These are phyloP conservation scores for Hibiscus mutabilis DNA, from an alignment of 345 rosid genomes.

Conservation along the genomic window DNA sequence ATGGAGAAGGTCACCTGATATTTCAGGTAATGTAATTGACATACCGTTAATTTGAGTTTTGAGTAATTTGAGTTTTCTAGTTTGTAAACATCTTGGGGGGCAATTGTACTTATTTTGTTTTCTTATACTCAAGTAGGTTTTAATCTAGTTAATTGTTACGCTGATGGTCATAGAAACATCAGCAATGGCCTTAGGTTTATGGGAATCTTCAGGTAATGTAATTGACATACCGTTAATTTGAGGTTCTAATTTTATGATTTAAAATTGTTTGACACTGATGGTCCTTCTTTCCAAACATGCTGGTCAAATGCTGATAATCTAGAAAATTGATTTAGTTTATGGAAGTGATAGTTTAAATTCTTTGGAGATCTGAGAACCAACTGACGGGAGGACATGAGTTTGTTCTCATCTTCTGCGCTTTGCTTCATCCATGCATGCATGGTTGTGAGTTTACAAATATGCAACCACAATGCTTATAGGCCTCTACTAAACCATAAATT, in stretches of 20 bases:
- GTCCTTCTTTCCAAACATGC: not conserved
- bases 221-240: too few relatives aligned
- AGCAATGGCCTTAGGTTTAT: too few relatives aligned
- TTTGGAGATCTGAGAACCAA: not conserved
- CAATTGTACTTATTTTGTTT: not conserved
- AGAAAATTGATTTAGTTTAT: slow-evolving; percentile 6
- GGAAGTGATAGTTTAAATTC: not conserved
- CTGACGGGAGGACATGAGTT: not conserved
- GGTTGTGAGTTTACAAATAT: not conserved
- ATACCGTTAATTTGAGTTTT: not conserved
- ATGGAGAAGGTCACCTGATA: too few relatives aligned
- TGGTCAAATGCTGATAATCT: not conserved
- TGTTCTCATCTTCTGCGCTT: not conserved
- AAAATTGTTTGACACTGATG: too few relatives aligned
- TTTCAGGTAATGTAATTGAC: slow-evolving; percentile 52
- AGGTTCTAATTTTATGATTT: too few relatives aligned
- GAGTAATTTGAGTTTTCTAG: not conserved
- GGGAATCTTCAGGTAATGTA: too few relatives aligned
- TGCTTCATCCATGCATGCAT: slow-evolving; percentile 25
- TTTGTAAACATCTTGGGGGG: not conserved
- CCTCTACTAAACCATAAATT: not conserved
- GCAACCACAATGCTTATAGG: not conserved
- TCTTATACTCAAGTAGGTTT: not conserved
- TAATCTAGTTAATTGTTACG: not conserved
- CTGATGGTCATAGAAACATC: not conserved